These are phyloP conservation scores for Colletotrichum sp. DNA, from an alignment of 2,329 filamentous ascomycete species.

Conservation along the genomic window DNA sequence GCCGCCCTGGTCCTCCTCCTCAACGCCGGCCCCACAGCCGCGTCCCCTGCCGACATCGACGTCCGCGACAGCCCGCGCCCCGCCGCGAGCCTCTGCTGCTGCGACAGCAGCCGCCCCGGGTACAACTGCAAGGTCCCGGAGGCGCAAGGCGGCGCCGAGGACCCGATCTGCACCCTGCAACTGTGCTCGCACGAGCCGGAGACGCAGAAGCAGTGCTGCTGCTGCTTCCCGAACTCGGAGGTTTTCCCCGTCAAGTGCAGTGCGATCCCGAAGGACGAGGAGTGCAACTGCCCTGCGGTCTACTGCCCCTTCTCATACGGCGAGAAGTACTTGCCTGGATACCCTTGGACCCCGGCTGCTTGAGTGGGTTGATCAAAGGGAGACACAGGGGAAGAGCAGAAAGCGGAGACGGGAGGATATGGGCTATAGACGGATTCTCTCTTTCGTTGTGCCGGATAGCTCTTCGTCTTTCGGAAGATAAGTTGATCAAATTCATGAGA, in stretches of 20 bases:
- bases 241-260: neutral
- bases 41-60: constrained; percentile 22
- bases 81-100: constrained; percentile 27
- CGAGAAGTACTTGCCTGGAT: neutral
- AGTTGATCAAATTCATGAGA: neutral
- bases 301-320: constrained; percentile 17
- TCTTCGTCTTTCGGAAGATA: neutral
- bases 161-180: constrained; percentile 6
- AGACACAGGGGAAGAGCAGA: neutral
- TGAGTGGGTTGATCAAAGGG: neutral
- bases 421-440: neutral
- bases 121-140: constrained; percentile 20
- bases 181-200: constrained; percentile 24
- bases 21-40: constrained; percentile 18
- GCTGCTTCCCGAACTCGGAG: constrained; percentile 9
- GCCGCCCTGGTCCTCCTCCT: constrained; percentile 9
- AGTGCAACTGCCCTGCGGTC: constrained; percentile 13
- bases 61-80: neutral
- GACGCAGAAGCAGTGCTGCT: constrained; percentile 23
- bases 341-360: neutral
- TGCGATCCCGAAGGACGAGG: neutral
- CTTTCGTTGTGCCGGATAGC: neutral
- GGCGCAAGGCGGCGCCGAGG: neutral
- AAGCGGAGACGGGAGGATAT: neutral
- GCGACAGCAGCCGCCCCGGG: constrained; percentile 13